Conservation (phyloP, 257 asterid species). For the Salvia miltiorrhiza region DNA sequence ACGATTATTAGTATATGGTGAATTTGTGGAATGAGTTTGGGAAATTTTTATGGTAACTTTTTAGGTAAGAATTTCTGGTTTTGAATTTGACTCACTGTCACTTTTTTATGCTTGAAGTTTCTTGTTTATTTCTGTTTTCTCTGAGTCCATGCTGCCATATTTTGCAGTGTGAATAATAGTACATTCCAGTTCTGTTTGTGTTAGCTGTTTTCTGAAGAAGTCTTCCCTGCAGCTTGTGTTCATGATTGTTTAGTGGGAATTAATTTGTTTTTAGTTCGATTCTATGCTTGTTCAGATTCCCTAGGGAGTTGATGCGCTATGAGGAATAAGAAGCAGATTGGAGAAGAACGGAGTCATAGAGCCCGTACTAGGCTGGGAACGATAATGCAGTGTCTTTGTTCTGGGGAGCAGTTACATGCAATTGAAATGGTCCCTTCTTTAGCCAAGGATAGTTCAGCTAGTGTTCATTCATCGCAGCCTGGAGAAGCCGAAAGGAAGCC, state of each 20-base stretch:
- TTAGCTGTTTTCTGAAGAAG: not conserved
- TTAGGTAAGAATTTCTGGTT: conserved; percentile 4
- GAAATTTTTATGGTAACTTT: not conserved
- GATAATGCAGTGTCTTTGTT: conserved; percentile 66
- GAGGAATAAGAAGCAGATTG: conserved; percentile 46
- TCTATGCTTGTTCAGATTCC: conserved; percentile 24
- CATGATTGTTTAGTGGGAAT: conserved; percentile 1
- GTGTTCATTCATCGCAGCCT: conserved; percentile 47
- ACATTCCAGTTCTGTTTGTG: not conserved
- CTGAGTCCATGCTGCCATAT: not conserved
- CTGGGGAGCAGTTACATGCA: conserved; percentile 47
- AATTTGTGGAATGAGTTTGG: conserved; percentile 17
- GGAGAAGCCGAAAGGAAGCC: conserved; percentile 57
- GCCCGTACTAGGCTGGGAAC: conserved; percentile 35
- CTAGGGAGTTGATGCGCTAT: conserved; percentile 33
- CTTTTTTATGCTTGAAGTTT: conserved; percentile 12
- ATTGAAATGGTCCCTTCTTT: conserved; percentile 51
- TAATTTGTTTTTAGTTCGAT: conserved; percentile 19
- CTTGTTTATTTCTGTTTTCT: not conserved
- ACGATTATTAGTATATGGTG: conserved; percentile 2
- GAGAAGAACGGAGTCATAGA: conserved; percentile 26
- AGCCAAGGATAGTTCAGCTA: conserved; percentile 46
- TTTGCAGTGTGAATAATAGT: not conserved
- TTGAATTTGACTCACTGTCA: not conserved
- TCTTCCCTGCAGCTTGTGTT: not conserved